Percentiles rank a stretch among this genome's conserved stretches.
phyloP scores from a whole-genome alignment of 2,329 filamentous ascomycete genomes.

The Fonsecaea multimorphosa region DNA sequence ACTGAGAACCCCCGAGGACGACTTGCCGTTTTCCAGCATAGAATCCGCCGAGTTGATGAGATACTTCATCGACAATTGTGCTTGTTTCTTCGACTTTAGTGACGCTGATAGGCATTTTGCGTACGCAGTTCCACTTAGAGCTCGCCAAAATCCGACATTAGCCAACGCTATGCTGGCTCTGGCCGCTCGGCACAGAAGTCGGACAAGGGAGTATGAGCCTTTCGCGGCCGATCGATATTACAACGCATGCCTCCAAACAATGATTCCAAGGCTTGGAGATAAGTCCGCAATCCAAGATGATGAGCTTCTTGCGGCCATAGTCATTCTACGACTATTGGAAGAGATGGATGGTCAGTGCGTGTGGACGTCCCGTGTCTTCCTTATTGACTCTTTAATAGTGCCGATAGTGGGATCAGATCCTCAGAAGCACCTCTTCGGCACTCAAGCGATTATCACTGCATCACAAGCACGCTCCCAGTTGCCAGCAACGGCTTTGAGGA shows the following conservation, averaged over 20 bases:
- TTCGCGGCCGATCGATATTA: slow-evolving; percentile 20
- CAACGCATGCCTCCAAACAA: slow-evolving; percentile 15
- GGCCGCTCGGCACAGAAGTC: slow-evolving; percentile 17
- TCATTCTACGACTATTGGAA: slow-evolving; percentile 40
- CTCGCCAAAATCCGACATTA: slow-evolving; percentile 9
- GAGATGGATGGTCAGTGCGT: slow-evolving; percentile 38
- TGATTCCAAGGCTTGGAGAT: slow-evolving; percentile 24
- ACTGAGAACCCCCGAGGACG: background rate
- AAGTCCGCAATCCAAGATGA: slow-evolving; percentile 27
- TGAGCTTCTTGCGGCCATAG: slow-evolving; percentile 39
- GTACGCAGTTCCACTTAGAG: slow-evolving; percentile 7
- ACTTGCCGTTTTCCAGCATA: slow-evolving; percentile 3
- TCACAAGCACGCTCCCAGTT: slow-evolving; percentile 14
- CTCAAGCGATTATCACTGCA: slow-evolving; percentile 19
- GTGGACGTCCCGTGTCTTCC: background rate
- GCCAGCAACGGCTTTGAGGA: slow-evolving; percentile 14
- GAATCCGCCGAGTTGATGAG: slow-evolving; percentile 17
- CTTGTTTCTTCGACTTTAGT: slow-evolving; percentile 23
- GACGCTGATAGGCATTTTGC: slow-evolving; percentile 21
- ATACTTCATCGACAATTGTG: slow-evolving; percentile 21
- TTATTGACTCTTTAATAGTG: slow-evolving; percentile 3
- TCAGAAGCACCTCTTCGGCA: slow-evolving; percentile 19
- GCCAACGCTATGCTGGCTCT: slow-evolving; percentile 19
- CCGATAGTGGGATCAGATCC: slow-evolving; percentile 16
- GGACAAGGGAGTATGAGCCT: slow-evolving; percentile 2